Conservation (phyloP, 2,329 filamentous ascomycete genomes). For the Aureobasidium uvarum region DNA sequence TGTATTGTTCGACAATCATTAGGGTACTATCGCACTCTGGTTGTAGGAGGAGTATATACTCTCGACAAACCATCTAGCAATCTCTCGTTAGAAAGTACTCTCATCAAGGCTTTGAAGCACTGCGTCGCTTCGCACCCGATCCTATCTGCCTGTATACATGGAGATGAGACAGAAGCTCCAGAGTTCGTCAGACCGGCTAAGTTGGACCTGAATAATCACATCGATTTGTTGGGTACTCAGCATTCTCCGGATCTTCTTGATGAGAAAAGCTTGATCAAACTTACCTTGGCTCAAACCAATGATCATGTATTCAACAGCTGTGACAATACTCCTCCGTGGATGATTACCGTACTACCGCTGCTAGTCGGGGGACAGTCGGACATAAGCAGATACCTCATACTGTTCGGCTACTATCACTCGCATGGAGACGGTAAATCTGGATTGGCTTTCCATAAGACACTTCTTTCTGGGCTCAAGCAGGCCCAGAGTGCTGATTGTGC, state of each 20-base stretch:
- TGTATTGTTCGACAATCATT: conserved; percentile 45
- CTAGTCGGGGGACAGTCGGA: neutral
- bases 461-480: conserved; percentile 37
- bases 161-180: conserved; percentile 42
- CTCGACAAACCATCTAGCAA: conserved; percentile 13
- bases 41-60: conserved; percentile 42
- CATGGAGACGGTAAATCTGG: conserved; percentile 48
- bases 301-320: conserved; percentile 31
- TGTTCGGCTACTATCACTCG: conserved; percentile 47
- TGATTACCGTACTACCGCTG: conserved; percentile 42
- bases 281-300: neutral
- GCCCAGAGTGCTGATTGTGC: neutral
- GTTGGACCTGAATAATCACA: conserved; percentile 44
- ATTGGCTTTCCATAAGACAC: conserved; percentile 45
- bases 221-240: conserved; percentile 36
- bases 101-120: conserved; percentile 39
- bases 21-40: conserved; percentile 44
- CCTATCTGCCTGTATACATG: conserved; percentile 41
- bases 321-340: conserved; percentile 44
- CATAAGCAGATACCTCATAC: conserved; percentile 37
- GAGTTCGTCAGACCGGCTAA: conserved; percentile 36
- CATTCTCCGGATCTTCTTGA: neutral
- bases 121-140: conserved; percentile 45
- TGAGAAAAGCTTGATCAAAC: conserved; percentile 17
- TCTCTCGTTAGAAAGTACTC: conserved; percentile 27